phyloP scores from a whole-genome alignment of 139 green algal species.

The Closterium sp. region DNA sequence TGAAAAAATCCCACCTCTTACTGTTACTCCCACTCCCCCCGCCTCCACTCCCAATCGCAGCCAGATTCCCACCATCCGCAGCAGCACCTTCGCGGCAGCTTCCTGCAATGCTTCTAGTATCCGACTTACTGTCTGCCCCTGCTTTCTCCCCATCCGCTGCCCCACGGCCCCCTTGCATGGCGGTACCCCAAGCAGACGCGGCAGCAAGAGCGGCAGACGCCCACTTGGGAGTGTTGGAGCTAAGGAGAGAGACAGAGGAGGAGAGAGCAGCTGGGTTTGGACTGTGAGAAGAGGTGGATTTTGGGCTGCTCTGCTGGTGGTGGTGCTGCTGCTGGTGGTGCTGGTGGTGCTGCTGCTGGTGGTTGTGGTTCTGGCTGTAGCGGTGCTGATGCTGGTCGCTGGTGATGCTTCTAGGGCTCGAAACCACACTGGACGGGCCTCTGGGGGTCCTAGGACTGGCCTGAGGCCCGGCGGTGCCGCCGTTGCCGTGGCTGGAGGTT shows the following conservation, averaged over 20 bases:
- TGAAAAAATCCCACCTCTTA: background rate
- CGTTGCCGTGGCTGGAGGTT: background rate
- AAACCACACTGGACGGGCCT: background rate
- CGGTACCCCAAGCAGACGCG: background rate
- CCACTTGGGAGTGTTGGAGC: background rate
- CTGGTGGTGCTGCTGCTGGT: background rate
- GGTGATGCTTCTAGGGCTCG: background rate
- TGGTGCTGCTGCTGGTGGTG: background rate
- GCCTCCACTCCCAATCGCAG: background rate
- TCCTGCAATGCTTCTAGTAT: background rate
- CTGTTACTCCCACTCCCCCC: background rate
- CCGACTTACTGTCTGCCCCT: background rate
- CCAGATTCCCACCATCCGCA: background rate
- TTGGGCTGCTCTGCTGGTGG: background rate
- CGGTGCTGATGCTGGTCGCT: background rate
- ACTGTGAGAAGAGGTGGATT: background rate
- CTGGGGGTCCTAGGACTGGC: background rate
- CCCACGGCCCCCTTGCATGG: background rate
- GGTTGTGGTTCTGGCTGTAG: background rate
- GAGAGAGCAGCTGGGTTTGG: background rate
- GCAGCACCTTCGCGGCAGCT: background rate
- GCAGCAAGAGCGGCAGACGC: background rate
- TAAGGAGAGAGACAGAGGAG: background rate
- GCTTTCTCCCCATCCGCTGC: background rate
- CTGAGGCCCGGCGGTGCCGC: background rate